Evolutionary conservation across 345 rosid genomes (phyloP), one percentile per base, ranked within the genome.

Genomic region (Pistacia atlantica): DNA sequence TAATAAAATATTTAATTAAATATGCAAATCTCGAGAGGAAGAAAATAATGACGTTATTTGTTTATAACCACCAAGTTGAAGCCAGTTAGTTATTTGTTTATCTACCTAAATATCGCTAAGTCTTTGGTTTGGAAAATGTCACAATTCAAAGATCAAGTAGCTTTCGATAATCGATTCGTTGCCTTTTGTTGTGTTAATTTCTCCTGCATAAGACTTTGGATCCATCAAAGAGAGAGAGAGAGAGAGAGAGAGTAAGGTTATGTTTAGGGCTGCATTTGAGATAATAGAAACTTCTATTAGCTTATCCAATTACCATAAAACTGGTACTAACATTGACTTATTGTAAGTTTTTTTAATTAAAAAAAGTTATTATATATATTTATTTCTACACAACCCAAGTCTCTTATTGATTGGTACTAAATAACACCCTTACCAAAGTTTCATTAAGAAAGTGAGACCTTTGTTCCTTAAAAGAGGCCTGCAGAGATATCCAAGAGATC

Each of bases 101-200:
- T 76, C 77, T 66, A 80, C 68, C 80, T 5, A 56, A 49, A 8
- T 20, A 58, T 52, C 12, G 66, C 59, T 60, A 66, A 76, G 88
- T 83, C 83, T 61, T 72, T 22, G 73, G 85, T 88, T 88, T 80
- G 86, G 86, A 86, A 88, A 76, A 79, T 81, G 89, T 88, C 88
- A 64, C 84, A 14, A 79, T 81, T 60, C 14, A 42, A 71, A 63
- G 82, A 20, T n/a, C 62, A 65, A 42, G 66, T 81, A 66, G 77
- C 78, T 78, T 80, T 78, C 76, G 78, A 33, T 31, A 31, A 31
- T 31, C 33, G 2, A 1, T 73, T 74, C 58, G 62, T 4, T 54
- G 18, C 22, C 20, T 68, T 58, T 73, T 10, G 25, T 12, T 28
- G 79, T 42, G 9, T 42, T 42, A 42, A 7, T 64, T 69, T 79